These are phyloP conservation scores for Tulasnella sp. DNA, from an alignment of 768 basidiomycete species.

Conservation along the genomic window DNA sequence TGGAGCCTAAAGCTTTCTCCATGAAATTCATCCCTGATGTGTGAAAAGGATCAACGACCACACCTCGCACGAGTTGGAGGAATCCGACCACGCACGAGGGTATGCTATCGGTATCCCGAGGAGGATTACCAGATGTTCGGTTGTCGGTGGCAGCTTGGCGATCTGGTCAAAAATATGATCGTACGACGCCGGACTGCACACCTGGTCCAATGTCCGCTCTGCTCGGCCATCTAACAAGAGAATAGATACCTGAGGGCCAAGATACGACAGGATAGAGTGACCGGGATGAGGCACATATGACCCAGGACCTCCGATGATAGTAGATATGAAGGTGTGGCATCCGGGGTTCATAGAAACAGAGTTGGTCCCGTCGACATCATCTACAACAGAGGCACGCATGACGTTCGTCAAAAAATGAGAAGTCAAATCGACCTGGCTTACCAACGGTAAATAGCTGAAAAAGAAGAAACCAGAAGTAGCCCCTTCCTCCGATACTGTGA, in stretches of 20 bases:
- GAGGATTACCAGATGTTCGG: conserved; percentile 79
- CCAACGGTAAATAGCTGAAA: conserved; percentile 90
- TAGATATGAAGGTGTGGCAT: conserved; percentile 54
- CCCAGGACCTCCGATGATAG: conserved; percentile 66
- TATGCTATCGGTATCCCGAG: conserved; percentile 61
- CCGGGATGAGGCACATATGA: conserved; percentile 70
- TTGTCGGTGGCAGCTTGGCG: conserved; percentile 43
- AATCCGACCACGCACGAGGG: conserved; percentile 44
- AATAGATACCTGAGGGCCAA: conserved; percentile 69
- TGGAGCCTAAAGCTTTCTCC: conserved; percentile 60
- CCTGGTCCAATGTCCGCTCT: conserved; percentile 71
- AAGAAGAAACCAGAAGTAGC: conserved; percentile 85
- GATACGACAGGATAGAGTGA: conserved; percentile 69
- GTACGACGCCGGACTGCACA: conserved; percentile 70
- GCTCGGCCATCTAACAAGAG: conserved; percentile 77
- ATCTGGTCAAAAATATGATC: conserved; percentile 57
- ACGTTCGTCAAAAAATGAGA: neutral
- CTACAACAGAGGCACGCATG: conserved; percentile 29
- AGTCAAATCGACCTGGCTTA: conserved; percentile 27
- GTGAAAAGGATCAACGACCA: neutral
- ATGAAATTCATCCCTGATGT: conserved; percentile 58
- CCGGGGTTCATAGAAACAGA: conserved; percentile 39
- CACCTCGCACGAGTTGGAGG: neutral
- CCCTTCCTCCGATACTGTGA: conserved; percentile 70
- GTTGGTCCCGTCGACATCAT: conserved; percentile 57